Evolutionary conservation across 345 rosid species (phyloP), one percentile per base, ranked within the genome.

Genomic region (Brassica juncea): DNA sequence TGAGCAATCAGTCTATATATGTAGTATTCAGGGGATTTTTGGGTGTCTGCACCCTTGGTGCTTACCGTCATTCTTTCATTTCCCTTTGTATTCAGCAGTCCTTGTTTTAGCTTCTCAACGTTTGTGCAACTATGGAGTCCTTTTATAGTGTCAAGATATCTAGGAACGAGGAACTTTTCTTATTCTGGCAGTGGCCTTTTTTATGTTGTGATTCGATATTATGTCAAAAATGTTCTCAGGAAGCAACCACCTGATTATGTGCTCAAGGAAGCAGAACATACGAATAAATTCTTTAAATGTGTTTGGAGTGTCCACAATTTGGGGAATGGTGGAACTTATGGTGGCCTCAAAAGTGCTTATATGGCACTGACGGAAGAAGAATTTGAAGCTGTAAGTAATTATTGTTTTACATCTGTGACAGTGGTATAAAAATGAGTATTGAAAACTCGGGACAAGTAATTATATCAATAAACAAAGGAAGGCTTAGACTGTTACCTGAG

Each of bases 211-310:
- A 42, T 65, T 66, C 9, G 80, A 70, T 77, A 73, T 83, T 77
- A 35, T 83, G 79, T 77, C 30, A 76, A 84, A 84, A 47, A 79
- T 79, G 69, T 81, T 65, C 83, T 84, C 86, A 96, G 99, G 78
- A 89, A 82, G 70, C 97, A 96, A 80, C 99, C 99, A 78, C 98
- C 99, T 73, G 99, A 93, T 85, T 90, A 90, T 84, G 78, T 93
- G 59, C 90, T 96, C 68, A 90, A 92, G 88, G 98, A 93, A 84
- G 97, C 99, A 71, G 93, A 93, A 84, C 89, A 86, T 81, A 86
- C 94, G 1, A 89, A 75, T 65, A 96, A 93, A 86, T 96, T 93
- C 82, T 96, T 93, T 76, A 96, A 95, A 85, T 94, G 99, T 81
- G 67, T 94, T 72, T 97, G 96, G 77, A 93, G 86, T 82, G 87